Conservation (phyloP, 192 early-diverging fungal genomes). For the Gryganskiella cystojenkinii region DNA sequence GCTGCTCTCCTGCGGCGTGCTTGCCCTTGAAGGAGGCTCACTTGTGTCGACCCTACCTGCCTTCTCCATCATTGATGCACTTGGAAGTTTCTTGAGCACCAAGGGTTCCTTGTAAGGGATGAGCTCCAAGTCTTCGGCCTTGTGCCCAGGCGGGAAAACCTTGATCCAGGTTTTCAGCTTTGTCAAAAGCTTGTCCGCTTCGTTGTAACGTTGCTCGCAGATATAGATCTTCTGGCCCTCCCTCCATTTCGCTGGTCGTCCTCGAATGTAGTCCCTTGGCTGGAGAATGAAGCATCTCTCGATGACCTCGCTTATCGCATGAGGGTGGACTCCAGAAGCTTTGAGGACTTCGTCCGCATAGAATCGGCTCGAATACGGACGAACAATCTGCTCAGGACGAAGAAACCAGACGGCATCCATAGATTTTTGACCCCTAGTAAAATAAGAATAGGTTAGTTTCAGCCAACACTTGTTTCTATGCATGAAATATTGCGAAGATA, state of each 20-base stretch:
- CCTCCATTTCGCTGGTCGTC: slow-evolving; percentile 9
- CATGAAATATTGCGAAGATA: background rate
- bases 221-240: slow-evolving; percentile 18
- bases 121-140: background rate
- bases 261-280: slow-evolving; percentile 10
- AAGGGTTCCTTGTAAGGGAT: slow-evolving; percentile 1
- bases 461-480: background rate
- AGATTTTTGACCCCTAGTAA: slow-evolving; percentile 1
- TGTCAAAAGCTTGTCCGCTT: background rate
- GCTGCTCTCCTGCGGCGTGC: slow-evolving; percentile 1
- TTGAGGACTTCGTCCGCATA: slow-evolving; percentile 12
- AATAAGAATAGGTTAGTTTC: background rate
- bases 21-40: background rate
- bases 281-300: slow-evolving; percentile 13
- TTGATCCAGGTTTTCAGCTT: slow-evolving; percentile 21
- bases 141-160: background rate
- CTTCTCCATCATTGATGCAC: background rate
- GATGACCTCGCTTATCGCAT: background rate
- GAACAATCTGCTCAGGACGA: slow-evolving; percentile 14
- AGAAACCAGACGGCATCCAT: slow-evolving; percentile 25
- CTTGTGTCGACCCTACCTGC: background rate
- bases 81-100: slow-evolving; percentile 12
- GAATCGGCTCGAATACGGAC: slow-evolving; percentile 20
- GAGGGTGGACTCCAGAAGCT: background rate
- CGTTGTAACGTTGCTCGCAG: slow-evolving; percentile 25